These are phyloP conservation scores for Elaeagnus macrophylla DNA, from an alignment of 306 rosid species.

Conservation along the genomic window DNA sequence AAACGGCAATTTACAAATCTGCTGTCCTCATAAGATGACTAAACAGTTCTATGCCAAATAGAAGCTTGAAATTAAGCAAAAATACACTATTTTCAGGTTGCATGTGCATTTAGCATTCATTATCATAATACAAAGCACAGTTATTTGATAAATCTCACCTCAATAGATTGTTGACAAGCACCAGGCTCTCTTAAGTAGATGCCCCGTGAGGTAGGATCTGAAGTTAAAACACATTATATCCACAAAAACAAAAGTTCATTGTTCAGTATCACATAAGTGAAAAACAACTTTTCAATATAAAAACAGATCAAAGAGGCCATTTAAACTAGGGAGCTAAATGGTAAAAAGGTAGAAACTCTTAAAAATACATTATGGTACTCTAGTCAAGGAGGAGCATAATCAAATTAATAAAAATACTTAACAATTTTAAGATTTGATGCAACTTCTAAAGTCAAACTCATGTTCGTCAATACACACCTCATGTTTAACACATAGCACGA, in stretches of 20 bases:
- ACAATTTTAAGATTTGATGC: too few relatives aligned
- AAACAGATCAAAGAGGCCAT: background rate
- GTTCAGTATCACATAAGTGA: slow-evolving; percentile 1
- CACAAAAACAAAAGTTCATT: slow-evolving; percentile 8
- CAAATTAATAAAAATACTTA: background rate
- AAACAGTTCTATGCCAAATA: too few relatives aligned
- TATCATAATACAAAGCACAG: background rate
- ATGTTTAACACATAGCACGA: background rate
- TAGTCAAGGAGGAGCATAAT: background rate
- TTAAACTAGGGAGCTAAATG: background rate
- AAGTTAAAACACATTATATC: slow-evolving; percentile 23
- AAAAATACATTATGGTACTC: background rate
- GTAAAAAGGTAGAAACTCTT: background rate
- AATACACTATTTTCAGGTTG: too few relatives aligned
- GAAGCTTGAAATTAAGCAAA: too few relatives aligned
- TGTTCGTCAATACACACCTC: background rate
- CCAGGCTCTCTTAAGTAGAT: slow-evolving; percentile 88
- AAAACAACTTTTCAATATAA: background rate
- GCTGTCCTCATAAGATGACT: too few relatives aligned
- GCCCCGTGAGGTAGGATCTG: slow-evolving; percentile 77
- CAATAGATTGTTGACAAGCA: slow-evolving; percentile 60
- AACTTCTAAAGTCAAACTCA: too few relatives aligned
- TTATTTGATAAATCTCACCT: slow-evolving; percentile 41
- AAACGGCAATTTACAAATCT: too few relatives aligned
- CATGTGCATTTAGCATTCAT: background rate